phyloP scores from a whole-genome alignment of 805 yeast species.

The Candida nitratophila region DNA sequence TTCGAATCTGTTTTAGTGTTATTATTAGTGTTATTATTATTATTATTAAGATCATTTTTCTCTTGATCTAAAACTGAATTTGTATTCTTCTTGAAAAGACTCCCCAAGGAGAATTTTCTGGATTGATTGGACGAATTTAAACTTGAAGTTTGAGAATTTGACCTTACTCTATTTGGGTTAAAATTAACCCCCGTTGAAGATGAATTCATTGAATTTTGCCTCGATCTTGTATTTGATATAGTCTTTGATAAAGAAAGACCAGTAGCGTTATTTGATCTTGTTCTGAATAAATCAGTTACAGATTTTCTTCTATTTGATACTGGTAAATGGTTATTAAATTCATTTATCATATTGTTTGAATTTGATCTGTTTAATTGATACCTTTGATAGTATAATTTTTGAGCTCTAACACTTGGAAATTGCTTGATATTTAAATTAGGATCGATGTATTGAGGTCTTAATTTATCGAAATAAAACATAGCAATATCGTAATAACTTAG shows the following conservation, averaged over 20 bases:
- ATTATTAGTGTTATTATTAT: no score
- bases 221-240: no score
- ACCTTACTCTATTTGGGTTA: no score
- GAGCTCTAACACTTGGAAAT: neutral
- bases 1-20: no score
- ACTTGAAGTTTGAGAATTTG: neutral
- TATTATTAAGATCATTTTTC: no score
- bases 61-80: no score
- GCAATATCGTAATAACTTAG: slow-evolving; percentile 7
- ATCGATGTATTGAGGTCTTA: slow-evolving; percentile 18
- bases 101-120: neutral
- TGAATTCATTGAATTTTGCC: no score
- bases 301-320: neutral
- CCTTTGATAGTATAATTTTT: neutral
- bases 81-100: neutral
- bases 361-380: neutral
- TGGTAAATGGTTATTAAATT: neutral
- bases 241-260: no score
- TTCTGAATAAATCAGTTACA: neutral
- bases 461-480: slow-evolving; percentile 13
- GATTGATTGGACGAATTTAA: no score
- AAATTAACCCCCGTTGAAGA: no score
- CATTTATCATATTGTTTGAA: neutral
- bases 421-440: slow-evolving; percentile 21
- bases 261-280: no score